Evolutionary conservation across 2,329 filamentous ascomycete species (phyloP), one percentile per base, ranked within the genome.

Genomic region (Ceratocystis variospora): DNA sequence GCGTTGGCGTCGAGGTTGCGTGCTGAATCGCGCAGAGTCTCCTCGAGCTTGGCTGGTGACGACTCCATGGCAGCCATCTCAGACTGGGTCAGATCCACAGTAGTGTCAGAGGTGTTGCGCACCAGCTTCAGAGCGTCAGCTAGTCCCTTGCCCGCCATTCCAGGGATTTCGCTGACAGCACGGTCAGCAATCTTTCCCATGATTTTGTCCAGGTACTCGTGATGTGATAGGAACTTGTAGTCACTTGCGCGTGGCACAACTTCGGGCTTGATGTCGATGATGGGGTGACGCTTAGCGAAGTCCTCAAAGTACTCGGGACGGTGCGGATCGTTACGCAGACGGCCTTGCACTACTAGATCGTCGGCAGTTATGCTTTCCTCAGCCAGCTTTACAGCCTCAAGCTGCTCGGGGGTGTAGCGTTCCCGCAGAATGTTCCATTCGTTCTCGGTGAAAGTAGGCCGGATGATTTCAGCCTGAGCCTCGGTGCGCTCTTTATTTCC

Each of bases 221-320:
- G 81, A 66, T 82, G 76, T 66, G 76, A 79, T 75, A 87, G 86
- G 76, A 87, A 82, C 69, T 81, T 77, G 57, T 73, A 72, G 68
- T 85, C 80, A 63, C 79, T 77, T 65, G 83, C 72, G 79, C 80
- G 71, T 74, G 76, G 73, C 76, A 75, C 61, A 75, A 72, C 77
- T 67, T 76, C 79, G 70, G 77, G 82, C 74, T 79, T 84, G 73
- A 87, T 83, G 77, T 97, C 93, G 68, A 94, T 82, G 62, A 89
- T 80, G 64, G 90, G 89, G 72, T 90, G 84, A 69, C 93, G 81
- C 67, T 82, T 82, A 68, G 87, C 84, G 72, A 96, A 88, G 75
- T 96, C 90, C 74, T 96, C 91, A 66, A 93, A 77, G 75, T 96
- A 94, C 68, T 83, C 79, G 62, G 92, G 78, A 64, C 80, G 79